phyloP scores from a whole-genome alignment of 1,284 basidiomycete species.

The Apiotrichum siamense region DNA sequence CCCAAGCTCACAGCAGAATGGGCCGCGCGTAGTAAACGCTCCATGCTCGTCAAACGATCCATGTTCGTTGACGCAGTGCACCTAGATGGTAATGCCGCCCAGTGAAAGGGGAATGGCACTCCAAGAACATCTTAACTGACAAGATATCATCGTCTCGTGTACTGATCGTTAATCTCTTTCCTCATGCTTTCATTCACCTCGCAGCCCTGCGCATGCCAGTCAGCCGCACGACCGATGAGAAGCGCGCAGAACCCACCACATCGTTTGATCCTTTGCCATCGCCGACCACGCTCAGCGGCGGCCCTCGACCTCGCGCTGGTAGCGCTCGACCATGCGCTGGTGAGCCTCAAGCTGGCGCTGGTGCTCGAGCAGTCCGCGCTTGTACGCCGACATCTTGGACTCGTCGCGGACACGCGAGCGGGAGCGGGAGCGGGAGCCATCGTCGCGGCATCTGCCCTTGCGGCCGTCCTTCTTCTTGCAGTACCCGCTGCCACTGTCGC shows the following conservation, averaged over 20 bases:
- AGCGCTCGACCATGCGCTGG: constrained; percentile 5
- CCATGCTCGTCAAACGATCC: no score
- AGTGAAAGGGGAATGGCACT: no score
- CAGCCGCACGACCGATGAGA: no score
- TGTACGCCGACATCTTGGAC: not conserved
- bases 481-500: not conserved
- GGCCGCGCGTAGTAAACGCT: no score
- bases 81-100: no score
- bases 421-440: not conserved
- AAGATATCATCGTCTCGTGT: no score
- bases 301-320: constrained; percentile 5
- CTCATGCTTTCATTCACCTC: not conserved
- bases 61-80: no score
- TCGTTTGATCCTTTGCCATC: no score
- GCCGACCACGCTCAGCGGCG: constrained; percentile 2
- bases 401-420: not conserved
- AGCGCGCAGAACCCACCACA: no score
- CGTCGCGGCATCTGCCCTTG: not conserved
- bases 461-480: not conserved
- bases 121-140: no score
- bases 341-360: constrained; percentile 8
- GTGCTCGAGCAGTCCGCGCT: constrained; percentile 6
- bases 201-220: no score
- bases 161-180: not conserved
- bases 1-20: no score